phyloP scores from a whole-genome alignment of 805 yeast genomes.

The Lachancea nothofagi region DNA sequence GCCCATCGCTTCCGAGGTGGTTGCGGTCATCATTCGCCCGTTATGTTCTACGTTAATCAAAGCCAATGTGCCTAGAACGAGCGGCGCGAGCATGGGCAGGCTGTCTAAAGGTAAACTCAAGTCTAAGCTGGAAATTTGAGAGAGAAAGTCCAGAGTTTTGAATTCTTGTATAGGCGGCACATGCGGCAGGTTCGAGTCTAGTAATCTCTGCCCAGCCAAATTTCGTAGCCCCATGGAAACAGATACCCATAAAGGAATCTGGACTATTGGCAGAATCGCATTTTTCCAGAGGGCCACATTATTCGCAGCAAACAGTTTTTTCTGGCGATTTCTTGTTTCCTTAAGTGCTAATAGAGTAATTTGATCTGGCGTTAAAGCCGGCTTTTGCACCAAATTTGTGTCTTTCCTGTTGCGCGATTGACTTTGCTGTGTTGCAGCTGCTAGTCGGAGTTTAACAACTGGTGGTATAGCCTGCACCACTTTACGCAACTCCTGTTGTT shows the following conservation, averaged over 20 bases:
- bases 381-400: constrained; percentile 29
- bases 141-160: background rate
- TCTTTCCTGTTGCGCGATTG: constrained; percentile 19
- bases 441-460: constrained; percentile 51
- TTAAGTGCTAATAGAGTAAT: constrained; percentile 67
- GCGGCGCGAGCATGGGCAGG: constrained; percentile 66
- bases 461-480: constrained; percentile 72
- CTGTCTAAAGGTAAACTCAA: constrained; percentile 59
- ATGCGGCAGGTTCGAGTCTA: constrained; percentile 36
- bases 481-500: constrained; percentile 68
- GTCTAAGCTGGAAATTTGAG: constrained; percentile 34
- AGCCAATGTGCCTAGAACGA: constrained; percentile 63
- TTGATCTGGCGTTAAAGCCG: constrained; percentile 66
- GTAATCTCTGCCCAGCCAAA: constrained; percentile 52
- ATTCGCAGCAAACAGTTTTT: constrained; percentile 57
- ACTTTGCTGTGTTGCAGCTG: constrained; percentile 27
- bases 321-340: constrained; percentile 73
- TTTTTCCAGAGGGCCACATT: constrained; percentile 79
- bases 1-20: constrained; percentile 20
- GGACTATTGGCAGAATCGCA: constrained; percentile 66
- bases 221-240: constrained; percentile 71
- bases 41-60: constrained; percentile 82
- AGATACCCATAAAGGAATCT: constrained; percentile 81
- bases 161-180: constrained; percentile 42
- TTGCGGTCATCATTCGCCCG: constrained; percentile 49